Base-by-base conservation (phyloP, 805 yeast species). In the Sugiyamaella lignohabitans region DNA sequence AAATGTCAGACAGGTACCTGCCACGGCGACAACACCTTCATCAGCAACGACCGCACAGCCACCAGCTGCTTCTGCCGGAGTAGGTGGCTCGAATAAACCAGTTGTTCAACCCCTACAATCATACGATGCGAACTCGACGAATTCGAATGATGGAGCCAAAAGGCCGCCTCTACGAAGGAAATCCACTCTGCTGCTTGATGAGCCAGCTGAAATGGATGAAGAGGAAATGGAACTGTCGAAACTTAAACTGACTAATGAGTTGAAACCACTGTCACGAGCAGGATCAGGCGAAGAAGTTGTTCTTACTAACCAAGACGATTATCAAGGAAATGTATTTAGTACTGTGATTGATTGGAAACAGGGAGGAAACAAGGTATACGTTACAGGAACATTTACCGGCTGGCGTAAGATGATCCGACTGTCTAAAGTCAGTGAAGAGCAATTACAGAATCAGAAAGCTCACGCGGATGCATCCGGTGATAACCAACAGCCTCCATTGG, bases 321-420 rank as follows among this genome's bases (percentile, higher is more conserved):
- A 5, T 6, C 59, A 52, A 19, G 55, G 45, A 27, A 40, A 42
- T 30, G 42, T 43, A 22, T 48, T 57, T 20, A 79, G 80, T 2
- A 73, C 87, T 1, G 88, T 83, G 47, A 83, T 88, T 48, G 79
- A 79, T 53, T 91, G 98, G 98, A 81, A 80, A 16, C 96, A 91
- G 65, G 98, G 98, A n/a, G 98, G 98, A 51, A 78, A 78, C 42
- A 85, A 85, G 58, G 98, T 93, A 2, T 93, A 88, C 63, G 96
- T 91, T 11, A 93, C 97, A 30, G 98, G 98, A 42, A 85, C 97
- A 0, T 91, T 91, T 67, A 93, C 98, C 0, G 96, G 96, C 2
- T 93, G 98, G 98, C 74, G 96, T 55, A 91, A 89, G 66, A 91
- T 93, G 98, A 89, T 91, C 60, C 95, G 95, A 35, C 70, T 93